Conservation (phyloP, 257 asterid species). For the Solanum microdontum region DNA sequence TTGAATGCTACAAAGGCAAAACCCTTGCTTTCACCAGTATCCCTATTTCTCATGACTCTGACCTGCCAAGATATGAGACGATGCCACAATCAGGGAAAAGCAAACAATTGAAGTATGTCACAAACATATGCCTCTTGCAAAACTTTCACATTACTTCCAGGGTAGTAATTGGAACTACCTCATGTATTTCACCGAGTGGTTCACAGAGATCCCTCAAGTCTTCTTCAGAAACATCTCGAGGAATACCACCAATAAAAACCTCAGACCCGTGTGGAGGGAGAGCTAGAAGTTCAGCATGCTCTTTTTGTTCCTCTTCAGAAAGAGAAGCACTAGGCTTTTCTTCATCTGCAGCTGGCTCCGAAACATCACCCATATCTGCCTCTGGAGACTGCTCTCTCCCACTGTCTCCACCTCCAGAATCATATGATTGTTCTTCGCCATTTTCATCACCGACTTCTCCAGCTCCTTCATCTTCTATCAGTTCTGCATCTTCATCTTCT, state of each 20-base stretch:
- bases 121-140: not conserved
- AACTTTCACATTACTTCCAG: not conserved
- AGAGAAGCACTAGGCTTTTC: slow-evolving; percentile 26
- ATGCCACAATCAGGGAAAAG: not conserved
- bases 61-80: slow-evolving; percentile 44
- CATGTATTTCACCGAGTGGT: slow-evolving; percentile 62
- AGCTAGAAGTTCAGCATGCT: slow-evolving; percentile 59
- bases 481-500: slow-evolving; percentile 75
- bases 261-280: slow-evolving; percentile 95
- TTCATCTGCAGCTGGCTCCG: slow-evolving; percentile 32
- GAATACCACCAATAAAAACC: slow-evolving; percentile 85
- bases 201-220: slow-evolving; percentile 75
- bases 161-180: slow-evolving; percentile 38
- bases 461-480: slow-evolving; percentile 62
- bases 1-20: slow-evolving; percentile 90
- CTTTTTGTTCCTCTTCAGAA: slow-evolving; percentile 27
- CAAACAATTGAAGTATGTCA: not conserved
- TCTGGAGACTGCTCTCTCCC: slow-evolving; percentile 45
- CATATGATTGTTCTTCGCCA: slow-evolving; percentile 50
- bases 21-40: slow-evolving; percentile 96
- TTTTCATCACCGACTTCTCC: slow-evolving; percentile 58
- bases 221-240: slow-evolving; percentile 73
- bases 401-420: slow-evolving; percentile 38
- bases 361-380: slow-evolving; percentile 22
- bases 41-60: slow-evolving; percentile 77